Evolutionary conservation across 2,329 filamentous ascomycete species (phyloP).

Genomic region (Ophiostoma sp.): DNA sequence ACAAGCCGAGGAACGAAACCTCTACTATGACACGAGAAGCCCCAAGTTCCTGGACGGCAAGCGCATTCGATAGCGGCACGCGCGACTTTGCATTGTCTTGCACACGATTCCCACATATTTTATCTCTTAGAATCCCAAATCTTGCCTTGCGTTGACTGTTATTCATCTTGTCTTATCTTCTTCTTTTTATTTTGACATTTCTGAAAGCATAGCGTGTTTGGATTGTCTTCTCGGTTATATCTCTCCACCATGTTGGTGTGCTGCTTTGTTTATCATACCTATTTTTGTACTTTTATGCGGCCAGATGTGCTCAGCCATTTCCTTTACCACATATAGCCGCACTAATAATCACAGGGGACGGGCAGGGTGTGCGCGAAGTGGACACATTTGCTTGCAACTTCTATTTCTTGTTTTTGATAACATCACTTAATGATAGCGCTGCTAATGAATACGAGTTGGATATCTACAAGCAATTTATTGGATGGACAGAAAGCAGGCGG

Average conservation of each 20-base stretch:
- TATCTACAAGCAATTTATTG: constrained; percentile 9
- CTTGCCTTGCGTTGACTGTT: background rate
- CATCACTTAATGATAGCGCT: constrained; percentile 19
- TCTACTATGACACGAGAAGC: constrained; percentile 47
- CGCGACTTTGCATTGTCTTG: background rate
- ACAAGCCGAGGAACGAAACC: constrained; percentile 40
- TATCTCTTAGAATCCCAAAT: background rate
- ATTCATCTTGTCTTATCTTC: background rate
- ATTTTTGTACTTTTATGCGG: constrained; percentile 9
- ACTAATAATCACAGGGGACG: constrained; percentile 13
- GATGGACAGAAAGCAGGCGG: background rate
- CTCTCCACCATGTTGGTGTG: background rate
- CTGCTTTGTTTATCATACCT: constrained; percentile 12
- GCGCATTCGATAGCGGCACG: constrained; percentile 34
- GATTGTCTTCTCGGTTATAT: background rate
- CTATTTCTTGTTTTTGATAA: constrained; percentile 11
- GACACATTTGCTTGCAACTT: background rate
- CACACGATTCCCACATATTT: background rate
- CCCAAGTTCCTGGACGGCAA: constrained; percentile 54
- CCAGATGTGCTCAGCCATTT: background rate
- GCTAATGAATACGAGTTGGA: constrained; percentile 20
- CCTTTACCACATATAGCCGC: constrained; percentile 1
- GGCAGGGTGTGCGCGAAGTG: background rate
- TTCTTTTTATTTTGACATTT: constrained; percentile 18
- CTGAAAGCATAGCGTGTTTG: constrained; percentile 26